Evolutionary conservation across 148 eudicot genomes (phyloP).

Genomic region (Arctostaphylos glauca): DNA sequence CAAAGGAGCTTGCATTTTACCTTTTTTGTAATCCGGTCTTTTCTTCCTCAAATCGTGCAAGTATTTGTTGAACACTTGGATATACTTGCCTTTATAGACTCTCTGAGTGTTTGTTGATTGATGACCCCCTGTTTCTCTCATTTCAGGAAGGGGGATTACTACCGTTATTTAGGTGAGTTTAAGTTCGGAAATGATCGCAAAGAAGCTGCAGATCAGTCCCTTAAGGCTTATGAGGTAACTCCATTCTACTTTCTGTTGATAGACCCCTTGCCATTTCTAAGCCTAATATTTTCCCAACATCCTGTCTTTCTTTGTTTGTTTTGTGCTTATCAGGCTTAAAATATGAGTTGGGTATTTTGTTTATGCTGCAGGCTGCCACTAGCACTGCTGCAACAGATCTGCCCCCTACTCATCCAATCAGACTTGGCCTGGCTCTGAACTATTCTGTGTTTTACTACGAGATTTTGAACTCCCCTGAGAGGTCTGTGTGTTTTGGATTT

Average conservation of each 20-base stretch:
- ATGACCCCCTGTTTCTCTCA: background rate
- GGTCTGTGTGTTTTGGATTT: conserved; percentile 14
- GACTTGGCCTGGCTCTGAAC: conserved; percentile 36
- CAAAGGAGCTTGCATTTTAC: background rate
- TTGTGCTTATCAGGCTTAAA: background rate
- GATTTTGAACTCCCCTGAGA: conserved; percentile 36
- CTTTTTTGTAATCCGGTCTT: background rate
- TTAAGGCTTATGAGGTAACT: conserved; percentile 44
- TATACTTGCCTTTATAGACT: background rate
- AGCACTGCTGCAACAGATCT: conserved; percentile 29
- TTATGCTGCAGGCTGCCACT: conserved; percentile 31
- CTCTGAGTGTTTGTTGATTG: background rate
- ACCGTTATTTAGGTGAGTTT: conserved; percentile 48
- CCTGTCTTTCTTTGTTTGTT: background rate
- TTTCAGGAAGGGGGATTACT: conserved; percentile 38
- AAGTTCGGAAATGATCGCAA: conserved; percentile 42
- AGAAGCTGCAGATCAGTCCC: conserved; percentile 39
- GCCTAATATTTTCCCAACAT: background rate
- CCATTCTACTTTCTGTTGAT: background rate
- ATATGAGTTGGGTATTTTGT: background rate
- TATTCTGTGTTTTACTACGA: conserved; percentile 37
- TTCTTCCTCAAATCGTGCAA: background rate
- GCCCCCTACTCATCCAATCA: conserved; percentile 36
- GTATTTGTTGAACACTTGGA: background rate
- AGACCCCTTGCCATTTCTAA: background rate